phyloP scores from a whole-genome alignment of 768 basidiomycete species.

The Panaeolus cyanescens region DNA sequence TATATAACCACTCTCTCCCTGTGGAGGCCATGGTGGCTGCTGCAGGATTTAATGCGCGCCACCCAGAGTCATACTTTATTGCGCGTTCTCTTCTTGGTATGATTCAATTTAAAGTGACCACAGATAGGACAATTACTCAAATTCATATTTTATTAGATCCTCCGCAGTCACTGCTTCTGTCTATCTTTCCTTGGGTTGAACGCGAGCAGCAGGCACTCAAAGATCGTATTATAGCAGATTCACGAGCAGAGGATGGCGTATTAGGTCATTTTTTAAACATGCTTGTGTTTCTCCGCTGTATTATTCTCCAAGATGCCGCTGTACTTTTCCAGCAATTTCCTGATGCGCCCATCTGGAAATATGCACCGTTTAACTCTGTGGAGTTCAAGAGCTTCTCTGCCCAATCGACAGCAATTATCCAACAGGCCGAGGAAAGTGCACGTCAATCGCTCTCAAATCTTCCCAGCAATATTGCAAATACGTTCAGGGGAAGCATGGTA shows the following conservation, averaged over 20 bases:
- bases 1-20: conserved; percentile 31
- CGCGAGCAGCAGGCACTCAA: conserved; percentile 11
- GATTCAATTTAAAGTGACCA: too few species aligned
- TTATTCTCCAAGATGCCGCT: conserved; percentile 36
- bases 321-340: conserved; percentile 23
- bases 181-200: conserved; percentile 29
- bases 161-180: conserved; percentile 12
- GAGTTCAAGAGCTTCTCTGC: conserved; percentile 21
- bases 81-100: conserved; percentile 22
- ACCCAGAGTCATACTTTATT: conserved; percentile 27
- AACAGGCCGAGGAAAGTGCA: conserved; percentile 4
- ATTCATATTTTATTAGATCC: conserved; percentile 13
- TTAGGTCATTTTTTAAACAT: conserved; percentile 27
- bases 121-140: not conserved
- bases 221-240: not conserved
- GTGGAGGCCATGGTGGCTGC: conserved; percentile 29
- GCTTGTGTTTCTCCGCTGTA: conserved; percentile 20
- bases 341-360: conserved; percentile 20
- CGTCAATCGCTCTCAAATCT: conserved; percentile 10
- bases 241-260: conserved; percentile 22
- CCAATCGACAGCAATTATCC: conserved; percentile 10
- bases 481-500: too few species aligned
- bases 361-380: conserved; percentile 25
- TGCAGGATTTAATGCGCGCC: conserved; percentile 27
- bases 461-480: too few species aligned